phyloP scores from a whole-genome alignment of 2,329 filamentous ascomycete genomes.

The Hypoxylon rubiginosum region DNA sequence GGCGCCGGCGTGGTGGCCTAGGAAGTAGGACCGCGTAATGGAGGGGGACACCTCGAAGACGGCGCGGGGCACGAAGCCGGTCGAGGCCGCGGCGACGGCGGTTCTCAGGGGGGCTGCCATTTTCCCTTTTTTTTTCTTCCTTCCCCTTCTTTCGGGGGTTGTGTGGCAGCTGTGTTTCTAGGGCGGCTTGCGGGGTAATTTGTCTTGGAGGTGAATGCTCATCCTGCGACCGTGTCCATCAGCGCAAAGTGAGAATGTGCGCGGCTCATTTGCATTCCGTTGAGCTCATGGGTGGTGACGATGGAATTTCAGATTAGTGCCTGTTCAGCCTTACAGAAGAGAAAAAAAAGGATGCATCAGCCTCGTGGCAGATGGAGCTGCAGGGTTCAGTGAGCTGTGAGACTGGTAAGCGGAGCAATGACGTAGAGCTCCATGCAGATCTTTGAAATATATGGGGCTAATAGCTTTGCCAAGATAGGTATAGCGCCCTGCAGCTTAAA shows the following conservation, averaged over 20 bases:
- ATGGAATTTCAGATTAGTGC: conserved; percentile 12
- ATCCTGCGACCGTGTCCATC: conserved; percentile 20
- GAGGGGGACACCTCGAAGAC: conserved; percentile 78
- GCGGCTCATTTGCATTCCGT: conserved; percentile 11
- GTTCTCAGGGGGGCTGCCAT: conserved; percentile 38
- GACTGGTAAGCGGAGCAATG: too few species aligned
- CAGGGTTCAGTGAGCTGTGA: too few species aligned
- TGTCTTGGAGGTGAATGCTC: background rate
- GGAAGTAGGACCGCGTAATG: conserved; percentile 90
- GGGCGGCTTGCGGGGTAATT: conserved; percentile 10
- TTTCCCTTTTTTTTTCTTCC: too few species aligned
- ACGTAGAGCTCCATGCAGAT: too few species aligned
- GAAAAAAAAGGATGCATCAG: conserved; percentile 20
- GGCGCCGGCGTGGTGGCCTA: conserved; percentile 90
- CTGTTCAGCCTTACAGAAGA: conserved; percentile 34
- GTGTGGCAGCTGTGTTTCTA: too few species aligned
- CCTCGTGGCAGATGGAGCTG: conserved; percentile 24
- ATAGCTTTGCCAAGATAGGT: too few species aligned
- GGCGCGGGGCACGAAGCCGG: conserved; percentile 77
- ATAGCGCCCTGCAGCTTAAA: too few species aligned
- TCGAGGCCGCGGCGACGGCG: too few species aligned
- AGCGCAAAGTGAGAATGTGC: background rate
- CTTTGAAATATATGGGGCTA: too few species aligned
- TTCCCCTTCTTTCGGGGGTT: too few species aligned
- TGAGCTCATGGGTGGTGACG: conserved; percentile 14